Base-by-base conservation (phyloP, 139 green algal species). In the Desmodesmus armatus region DNA sequence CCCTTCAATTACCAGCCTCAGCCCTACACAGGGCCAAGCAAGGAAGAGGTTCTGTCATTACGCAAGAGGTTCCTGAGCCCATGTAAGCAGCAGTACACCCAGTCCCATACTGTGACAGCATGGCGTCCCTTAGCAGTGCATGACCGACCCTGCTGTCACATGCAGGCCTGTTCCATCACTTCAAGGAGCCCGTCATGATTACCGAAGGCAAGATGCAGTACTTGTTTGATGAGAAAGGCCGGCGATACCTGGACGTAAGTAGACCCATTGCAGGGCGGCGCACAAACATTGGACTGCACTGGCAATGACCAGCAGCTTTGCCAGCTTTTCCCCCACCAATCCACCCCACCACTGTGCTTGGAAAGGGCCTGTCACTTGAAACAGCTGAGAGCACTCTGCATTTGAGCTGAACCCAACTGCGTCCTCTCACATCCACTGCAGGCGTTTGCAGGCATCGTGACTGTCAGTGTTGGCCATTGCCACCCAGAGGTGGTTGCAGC, bases 361-460 rank as follows among this genome's bases (percentile, higher is more conserved):
- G n/a, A n/a, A n/a, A n/a, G n/a, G n/a, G n/a, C n/a, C n/a, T n/a
- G n/a, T n/a, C n/a, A n/a, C n/a, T n/a, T n/a, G n/a, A n/a, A n/a
- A n/a, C n/a, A n/a, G n/a, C n/a, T n/a, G n/a, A n/a, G n/a, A n/a
- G n/a, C n/a, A n/a, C n/a, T n/a, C n/a, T n/a, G n/a, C n/a, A n/a
- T n/a, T n/a, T n/a, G n/a, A n/a, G n/a, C n/a, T n/a, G n/a, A n/a
- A n/a, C n/a, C n/a, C n/a, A n/a, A n/a, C n/a, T n/a, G n/a, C n/a
- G n/a, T n/a, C n/a, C n/a, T n/a, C n/a, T n/a, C n/a, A n/a, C n/a
- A n/a, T 37, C n/a, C n/a, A 2, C 17, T 75, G 72, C 91, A 97
- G 94, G 95, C 94, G 0, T 99, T 99, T 91, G 97, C 94, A 2
- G 97, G 97, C 86, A 99, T 99, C 62, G 97, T 99, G 25, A 99